Percentiles rank a stretch among this genome's conserved stretches.
These are phyloP conservation scores for Tetratostichococcus sp. DNA, from an alignment of 139 green algal species.

Conservation along the genomic window DNA sequence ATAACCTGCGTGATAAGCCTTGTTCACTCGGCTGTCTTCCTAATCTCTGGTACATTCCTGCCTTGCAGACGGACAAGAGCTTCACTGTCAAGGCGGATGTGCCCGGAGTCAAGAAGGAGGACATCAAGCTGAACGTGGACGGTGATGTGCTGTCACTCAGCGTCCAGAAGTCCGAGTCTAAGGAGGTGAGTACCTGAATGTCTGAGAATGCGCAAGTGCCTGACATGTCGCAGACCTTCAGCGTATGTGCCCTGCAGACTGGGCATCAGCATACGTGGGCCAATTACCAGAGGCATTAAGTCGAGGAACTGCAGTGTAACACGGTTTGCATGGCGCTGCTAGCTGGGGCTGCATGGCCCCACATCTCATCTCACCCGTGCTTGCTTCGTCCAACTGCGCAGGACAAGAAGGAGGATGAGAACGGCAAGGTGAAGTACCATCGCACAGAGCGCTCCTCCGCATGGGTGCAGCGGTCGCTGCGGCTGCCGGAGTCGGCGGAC, in stretches of 20 bases:
- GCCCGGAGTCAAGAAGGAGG: conserved; percentile 25
- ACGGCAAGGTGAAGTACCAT: background rate
- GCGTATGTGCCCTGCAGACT: no score
- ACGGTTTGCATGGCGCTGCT: no score
- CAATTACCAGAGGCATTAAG: no score
- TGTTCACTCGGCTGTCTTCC: no score
- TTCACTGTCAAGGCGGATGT: conserved; percentile 30
- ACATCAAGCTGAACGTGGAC: conserved; percentile 26
- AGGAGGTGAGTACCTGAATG: conserved; percentile 2
- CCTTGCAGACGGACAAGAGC: conserved; percentile 2
- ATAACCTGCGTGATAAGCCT: no score
- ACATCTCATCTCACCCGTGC: no score
- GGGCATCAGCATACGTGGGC: no score
- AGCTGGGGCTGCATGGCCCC: no score
- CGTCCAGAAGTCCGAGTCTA: conserved; percentile 10
- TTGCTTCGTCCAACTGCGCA: no score
- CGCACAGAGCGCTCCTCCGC: conserved; percentile 8
- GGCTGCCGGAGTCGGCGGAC: conserved; percentile 16
- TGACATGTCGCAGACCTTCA: no score
- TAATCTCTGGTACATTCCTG: background rate
- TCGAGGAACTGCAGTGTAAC: no score
- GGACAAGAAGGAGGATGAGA: background rate
- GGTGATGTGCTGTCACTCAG: conserved; percentile 19
- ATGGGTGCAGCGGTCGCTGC: conserved; percentile 5
- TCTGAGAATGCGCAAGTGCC: no score